Percentiles rank a stretch among this genome's conserved stretches.
These are phyloP conservation scores for Fusarium brachygibbosum DNA, from an alignment of 2,329 filamentous ascomycete species.

Conservation along the genomic window DNA sequence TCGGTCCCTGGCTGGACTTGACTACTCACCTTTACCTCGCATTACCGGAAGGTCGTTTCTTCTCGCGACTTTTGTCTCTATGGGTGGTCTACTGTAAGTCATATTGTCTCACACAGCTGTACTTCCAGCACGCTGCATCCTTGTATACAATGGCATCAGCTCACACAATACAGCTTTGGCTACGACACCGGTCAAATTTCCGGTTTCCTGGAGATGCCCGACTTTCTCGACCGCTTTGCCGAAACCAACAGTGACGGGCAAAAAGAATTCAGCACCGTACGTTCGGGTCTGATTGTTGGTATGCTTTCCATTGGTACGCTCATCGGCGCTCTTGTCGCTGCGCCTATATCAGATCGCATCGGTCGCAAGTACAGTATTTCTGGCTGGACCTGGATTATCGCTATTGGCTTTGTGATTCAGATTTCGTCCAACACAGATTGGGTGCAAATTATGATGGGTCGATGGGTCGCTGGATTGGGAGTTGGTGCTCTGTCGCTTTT, in stretches of 20 bases:
- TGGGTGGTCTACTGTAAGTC: constrained; percentile 60
- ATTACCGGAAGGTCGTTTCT: constrained; percentile 55
- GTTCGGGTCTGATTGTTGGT: constrained; percentile 71
- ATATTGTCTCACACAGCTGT: background rate
- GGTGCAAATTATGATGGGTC: constrained; percentile 75
- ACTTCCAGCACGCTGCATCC: too few species aligned
- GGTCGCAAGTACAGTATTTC: constrained; percentile 75
- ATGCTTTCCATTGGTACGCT: constrained; percentile 72
- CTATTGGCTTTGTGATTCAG: constrained; percentile 76
- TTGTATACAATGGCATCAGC: background rate
- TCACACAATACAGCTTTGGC: constrained; percentile 50
- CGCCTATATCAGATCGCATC: constrained; percentile 73
- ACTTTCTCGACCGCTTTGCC: constrained; percentile 68
- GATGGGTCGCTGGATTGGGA: constrained; percentile 75
- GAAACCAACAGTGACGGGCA: constrained; percentile 56
- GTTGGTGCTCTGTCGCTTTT: constrained; percentile 75
- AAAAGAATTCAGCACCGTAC: constrained; percentile 63
- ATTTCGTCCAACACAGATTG: constrained; percentile 68
- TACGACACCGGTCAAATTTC: constrained; percentile 68
- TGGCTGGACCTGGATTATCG: constrained; percentile 71
- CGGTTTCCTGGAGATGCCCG: constrained; percentile 70
- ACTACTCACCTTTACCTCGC: constrained; percentile 61
- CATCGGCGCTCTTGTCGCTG: constrained; percentile 70
- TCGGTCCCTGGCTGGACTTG: constrained; percentile 55
- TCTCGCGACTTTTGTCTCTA: constrained; percentile 59